Evolutionary conservation across 306 rosid species (phyloP).

Genomic region (Lathyrus sativus): DNA sequence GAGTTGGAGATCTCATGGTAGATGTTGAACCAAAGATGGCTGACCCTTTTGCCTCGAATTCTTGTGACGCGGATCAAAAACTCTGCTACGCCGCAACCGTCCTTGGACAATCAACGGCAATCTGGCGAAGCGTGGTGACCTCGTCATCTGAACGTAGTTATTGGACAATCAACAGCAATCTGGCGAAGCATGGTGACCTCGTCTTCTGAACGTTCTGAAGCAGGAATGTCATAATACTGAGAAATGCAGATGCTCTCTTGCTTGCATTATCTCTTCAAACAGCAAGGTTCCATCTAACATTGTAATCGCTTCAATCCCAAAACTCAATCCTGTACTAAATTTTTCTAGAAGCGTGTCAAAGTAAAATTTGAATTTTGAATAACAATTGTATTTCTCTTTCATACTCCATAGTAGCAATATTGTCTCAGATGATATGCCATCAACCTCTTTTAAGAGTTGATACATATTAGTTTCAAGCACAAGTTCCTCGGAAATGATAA

Average conservation of each 20-base stretch:
- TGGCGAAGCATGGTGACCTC: conserved; percentile 98
- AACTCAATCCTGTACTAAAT: conserved; percentile 84
- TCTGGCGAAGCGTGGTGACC: no score
- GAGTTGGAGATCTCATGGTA: no score
- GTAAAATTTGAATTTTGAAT: conserved; percentile 73
- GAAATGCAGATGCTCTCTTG: conserved; percentile 80
- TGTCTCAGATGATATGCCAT: conserved; percentile 76
- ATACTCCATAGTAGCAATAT: conserved; percentile 90
- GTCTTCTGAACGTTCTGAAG: conserved; percentile 86
- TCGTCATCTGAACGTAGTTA: no score
- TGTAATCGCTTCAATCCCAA: conserved; percentile 64
- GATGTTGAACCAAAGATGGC: no score
- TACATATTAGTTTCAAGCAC: conserved; percentile 63
- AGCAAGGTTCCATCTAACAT: conserved; percentile 65
- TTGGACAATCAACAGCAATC: no score
- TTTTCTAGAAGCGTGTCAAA: conserved; percentile 81
- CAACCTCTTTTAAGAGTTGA: conserved; percentile 59
- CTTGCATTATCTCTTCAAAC: conserved; percentile 74
- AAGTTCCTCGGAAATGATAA: conserved; percentile 76
- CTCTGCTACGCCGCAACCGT: no score
- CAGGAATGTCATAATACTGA: conserved; percentile 85
- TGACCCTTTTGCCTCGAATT: no score
- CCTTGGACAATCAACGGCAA: no score
- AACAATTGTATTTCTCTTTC: conserved; percentile 76
- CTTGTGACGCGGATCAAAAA: no score